Percentiles rank a stretch among this genome's conserved stretches.
Conservation (phyloP, 164 flowering plant species). For the Liriodendron chinense region DNA sequence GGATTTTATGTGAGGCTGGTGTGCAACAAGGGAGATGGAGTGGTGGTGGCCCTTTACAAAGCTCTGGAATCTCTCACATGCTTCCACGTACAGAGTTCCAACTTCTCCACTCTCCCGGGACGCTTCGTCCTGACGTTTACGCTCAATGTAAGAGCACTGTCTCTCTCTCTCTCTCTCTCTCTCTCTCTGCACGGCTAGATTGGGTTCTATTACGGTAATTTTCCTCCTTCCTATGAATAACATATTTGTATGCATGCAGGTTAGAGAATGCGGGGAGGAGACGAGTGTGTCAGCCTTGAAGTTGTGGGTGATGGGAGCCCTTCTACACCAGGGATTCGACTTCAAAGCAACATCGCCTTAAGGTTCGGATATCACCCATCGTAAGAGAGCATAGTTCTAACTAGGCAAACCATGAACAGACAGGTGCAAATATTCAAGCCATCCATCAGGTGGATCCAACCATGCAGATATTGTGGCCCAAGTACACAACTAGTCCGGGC, state of each 20-base stretch:
- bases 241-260: slow-evolving; percentile 34
- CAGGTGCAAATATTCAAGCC: too few relatives aligned
- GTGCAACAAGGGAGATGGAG: slow-evolving; percentile 55
- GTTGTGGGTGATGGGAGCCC: slow-evolving; percentile 56
- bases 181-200: neutral
- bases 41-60: slow-evolving; percentile 52
- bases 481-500: too few relatives aligned
- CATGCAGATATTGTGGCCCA: too few relatives aligned
- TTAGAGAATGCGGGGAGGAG: slow-evolving; percentile 37
- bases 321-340: slow-evolving; percentile 68
- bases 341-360: slow-evolving; percentile 15
- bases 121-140: slow-evolving; percentile 48
- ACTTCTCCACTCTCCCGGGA: slow-evolving; percentile 41
- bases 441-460: too few relatives aligned
- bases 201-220: neutral
- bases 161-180: neutral
- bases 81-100: slow-evolving; percentile 52
- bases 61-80: slow-evolving; percentile 64
- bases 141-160: slow-evolving; percentile 42
- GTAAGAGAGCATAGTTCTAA: too few relatives aligned
- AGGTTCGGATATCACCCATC: too few relatives aligned
- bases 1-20: slow-evolving; percentile 59
- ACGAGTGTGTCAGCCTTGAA: slow-evolving; percentile 53
- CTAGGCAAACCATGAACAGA: too few relatives aligned
- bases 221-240: neutral